A percentile compares a stretch with the other conserved stretches of the same genome.
phyloP scores from a whole-genome alignment of 129 eudicot species.

The Centella asiatica region DNA sequence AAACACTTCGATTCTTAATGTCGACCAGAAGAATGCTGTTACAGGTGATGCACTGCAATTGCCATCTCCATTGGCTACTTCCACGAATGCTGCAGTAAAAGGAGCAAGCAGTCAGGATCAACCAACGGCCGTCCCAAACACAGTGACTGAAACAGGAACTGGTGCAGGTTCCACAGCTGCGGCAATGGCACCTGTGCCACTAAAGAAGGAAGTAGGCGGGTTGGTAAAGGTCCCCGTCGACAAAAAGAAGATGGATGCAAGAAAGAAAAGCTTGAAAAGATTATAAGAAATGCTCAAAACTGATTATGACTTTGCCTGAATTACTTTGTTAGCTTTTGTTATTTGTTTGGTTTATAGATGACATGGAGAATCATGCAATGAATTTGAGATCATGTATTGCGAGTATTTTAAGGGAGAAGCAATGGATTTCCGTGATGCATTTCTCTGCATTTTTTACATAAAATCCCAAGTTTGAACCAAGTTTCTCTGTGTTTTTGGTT shows the following conservation, averaged over 20 bases:
- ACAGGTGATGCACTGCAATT: constrained; percentile 34
- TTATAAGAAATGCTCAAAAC: constrained; percentile 12
- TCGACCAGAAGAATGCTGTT: constrained; percentile 48
- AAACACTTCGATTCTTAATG: constrained; percentile 32
- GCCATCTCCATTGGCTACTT: constrained; percentile 46
- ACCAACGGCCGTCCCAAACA: constrained; percentile 20
- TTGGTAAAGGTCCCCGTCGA: constrained; percentile 49
- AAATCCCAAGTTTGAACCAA: no score
- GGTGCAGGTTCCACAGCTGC: constrained; percentile 39
- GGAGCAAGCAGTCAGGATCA: constrained; percentile 49
- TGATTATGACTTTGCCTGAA: background rate
- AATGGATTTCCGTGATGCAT: no score
- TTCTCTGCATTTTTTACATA: background rate
- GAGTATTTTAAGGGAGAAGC: no score
- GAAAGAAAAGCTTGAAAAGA: constrained; percentile 98
- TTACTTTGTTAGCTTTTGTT: background rate
- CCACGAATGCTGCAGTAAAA: constrained; percentile 37
- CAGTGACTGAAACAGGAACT: constrained; percentile 39
- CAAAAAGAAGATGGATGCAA: constrained; percentile 93
- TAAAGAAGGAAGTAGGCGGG: constrained; percentile 52
- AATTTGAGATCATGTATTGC: no score
- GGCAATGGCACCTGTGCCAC: constrained; percentile 29
- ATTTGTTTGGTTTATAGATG: background rate
- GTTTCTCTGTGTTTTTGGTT: no score
- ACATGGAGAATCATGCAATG: no score